Conservation (phyloP, 2,329 filamentous ascomycete species). For the Curvularia lunata region DNA sequence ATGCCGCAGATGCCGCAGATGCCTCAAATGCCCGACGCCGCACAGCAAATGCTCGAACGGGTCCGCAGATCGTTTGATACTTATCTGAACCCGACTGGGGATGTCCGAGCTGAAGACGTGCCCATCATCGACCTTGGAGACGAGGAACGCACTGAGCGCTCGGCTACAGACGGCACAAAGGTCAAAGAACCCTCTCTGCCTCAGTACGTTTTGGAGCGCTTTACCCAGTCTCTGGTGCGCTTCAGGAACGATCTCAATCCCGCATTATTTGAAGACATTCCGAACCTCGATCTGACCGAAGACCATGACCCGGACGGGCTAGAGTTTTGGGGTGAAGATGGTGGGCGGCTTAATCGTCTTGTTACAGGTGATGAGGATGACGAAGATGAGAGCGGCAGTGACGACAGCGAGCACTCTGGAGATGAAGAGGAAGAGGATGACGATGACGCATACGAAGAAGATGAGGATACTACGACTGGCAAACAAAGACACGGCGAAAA, state of each 20-base stretch:
- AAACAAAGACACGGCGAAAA: conserved; percentile 29
- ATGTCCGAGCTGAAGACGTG: conserved; percentile 41
- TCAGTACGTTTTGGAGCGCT: conserved; percentile 55
- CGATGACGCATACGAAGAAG: conserved; percentile 36
- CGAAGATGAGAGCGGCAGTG: conserved; percentile 44
- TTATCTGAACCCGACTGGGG: conserved; percentile 52
- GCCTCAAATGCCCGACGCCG: conserved; percentile 40
- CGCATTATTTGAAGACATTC: conserved; percentile 43
- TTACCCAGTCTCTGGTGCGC: conserved; percentile 53
- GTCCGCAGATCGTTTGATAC: conserved; percentile 51
- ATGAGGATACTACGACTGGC: conserved; percentile 35
- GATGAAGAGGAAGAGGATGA: conserved; percentile 37
- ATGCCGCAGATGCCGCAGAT: conserved; percentile 36
- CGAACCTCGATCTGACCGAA: conserved; percentile 36
- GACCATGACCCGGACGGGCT: conserved; percentile 39
- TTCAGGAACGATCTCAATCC: conserved; percentile 54
- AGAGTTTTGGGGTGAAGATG: conserved; percentile 45
- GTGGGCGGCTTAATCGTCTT: conserved; percentile 30
- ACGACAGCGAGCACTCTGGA: conserved; percentile 45
- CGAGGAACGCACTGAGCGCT: conserved; percentile 42
- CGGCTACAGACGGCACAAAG: conserved; percentile 45
- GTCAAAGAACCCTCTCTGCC: conserved; percentile 50
- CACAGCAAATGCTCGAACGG: conserved; percentile 46
- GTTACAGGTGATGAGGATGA: conserved; percentile 35
- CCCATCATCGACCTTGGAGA: conserved; percentile 48